Conservation (phyloP, 495 filamentous ascomycete species). For the Aspergillus indologenus region DNA sequence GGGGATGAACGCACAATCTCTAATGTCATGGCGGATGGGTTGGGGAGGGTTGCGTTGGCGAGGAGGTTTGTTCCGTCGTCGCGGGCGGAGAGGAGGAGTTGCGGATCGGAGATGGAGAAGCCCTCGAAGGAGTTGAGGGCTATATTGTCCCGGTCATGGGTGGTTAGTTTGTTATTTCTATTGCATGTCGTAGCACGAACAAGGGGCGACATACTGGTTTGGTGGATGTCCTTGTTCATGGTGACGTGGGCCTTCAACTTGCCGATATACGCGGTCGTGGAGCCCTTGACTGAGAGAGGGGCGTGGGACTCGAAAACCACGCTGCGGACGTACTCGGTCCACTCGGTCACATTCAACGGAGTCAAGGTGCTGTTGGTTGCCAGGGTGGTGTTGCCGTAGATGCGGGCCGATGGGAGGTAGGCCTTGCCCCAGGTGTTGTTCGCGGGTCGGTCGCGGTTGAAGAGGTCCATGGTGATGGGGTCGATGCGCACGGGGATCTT, state of each 20-base stretch:
- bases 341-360: constrained; percentile 27
- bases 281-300: constrained; percentile 27
- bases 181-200: not conserved
- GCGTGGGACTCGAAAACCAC: constrained; percentile 32
- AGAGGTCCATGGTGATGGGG: constrained; percentile 32
- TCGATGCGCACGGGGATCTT: constrained; percentile 38
- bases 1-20: constrained; percentile 27
- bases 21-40: constrained; percentile 37
- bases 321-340: constrained; percentile 34
- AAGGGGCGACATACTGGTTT: constrained; percentile 27
- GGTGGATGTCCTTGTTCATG: constrained; percentile 36
- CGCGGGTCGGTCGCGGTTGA: constrained; percentile 25
- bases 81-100: constrained; percentile 22
- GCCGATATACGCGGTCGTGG: constrained; percentile 36
- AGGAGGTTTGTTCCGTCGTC: constrained; percentile 34
- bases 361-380: constrained; percentile 23
- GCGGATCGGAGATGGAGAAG: constrained; percentile 27
- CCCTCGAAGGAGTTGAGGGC: constrained; percentile 29
- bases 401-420: constrained; percentile 24
- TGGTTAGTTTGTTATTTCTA: constrained; percentile 2
- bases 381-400: constrained; percentile 38
- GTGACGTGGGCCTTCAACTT: constrained; percentile 33
- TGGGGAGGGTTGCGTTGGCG: constrained; percentile 37
- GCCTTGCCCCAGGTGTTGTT: constrained; percentile 29
- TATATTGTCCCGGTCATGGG: constrained; percentile 9